Evolutionary conservation across 495 filamentous ascomycete genomes (phyloP), one percentile per base, ranked within the genome.

Genomic region (Penicillium subrubescens): DNA sequence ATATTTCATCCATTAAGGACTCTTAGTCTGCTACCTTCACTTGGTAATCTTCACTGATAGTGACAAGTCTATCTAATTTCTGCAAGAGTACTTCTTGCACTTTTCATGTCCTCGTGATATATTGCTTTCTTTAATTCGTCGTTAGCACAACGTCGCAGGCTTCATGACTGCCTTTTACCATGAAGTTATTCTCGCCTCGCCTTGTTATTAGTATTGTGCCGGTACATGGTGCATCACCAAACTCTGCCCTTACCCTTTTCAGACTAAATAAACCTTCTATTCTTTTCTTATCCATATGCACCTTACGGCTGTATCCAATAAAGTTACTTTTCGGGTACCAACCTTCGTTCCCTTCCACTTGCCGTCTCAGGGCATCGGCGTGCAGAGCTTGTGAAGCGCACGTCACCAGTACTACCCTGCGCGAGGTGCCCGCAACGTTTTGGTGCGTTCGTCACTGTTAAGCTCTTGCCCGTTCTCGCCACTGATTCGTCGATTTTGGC

Each of bases 21-120:
- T 46, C 43, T 46, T 46, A 46, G 43, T 46, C 43, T 46, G 43
- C 43, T 46, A 46, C n/a, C 43, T 46, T 46, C 43, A 46, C 25
- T n/a, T 46, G 6, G 6, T n/a, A 46, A 46, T 46, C 43, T 21
- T 46, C n/a, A 46, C 43, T 46, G 19, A 46, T 14, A 46, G 43
- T 46, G n/a, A 46, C n/a, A 46, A 46, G 43, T 46, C 7, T 21
- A 46, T 8, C 43, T 46, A 46, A 21, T 46, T 46, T 46, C 43
- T 46, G 43, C 43, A 21, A 46, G 43, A 10, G n/a, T 46, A 46
- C 43, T 46, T 46, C n/a, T 46, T 46, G 43, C n/a, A 46, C 43
- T 46, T n/a, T 46, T 46, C 43, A 6, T 46, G n/a, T 21, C n/a
- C 43, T 46, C 21, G 43, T 46, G n/a, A 19, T 10, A 21, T 46